Base-by-base conservation (phyloP, 768 basidiomycete genomes). In the Guyanaporus albipodus region DNA sequence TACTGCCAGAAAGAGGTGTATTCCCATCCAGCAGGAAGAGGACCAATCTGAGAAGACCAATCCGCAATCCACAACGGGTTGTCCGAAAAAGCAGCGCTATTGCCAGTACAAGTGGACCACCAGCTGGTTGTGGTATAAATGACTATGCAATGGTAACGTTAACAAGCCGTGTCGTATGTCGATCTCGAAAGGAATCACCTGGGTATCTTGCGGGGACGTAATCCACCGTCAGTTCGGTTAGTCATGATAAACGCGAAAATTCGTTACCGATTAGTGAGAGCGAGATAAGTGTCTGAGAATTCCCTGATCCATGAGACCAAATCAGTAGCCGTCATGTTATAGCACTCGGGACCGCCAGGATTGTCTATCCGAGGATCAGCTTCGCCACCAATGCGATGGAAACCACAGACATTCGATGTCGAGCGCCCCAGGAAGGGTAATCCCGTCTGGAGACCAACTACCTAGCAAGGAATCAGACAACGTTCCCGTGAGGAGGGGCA, bases 41-140 rank as follows among this genome's bases (percentile, higher is more conserved):
- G 54, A 3, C 80, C 81, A 17, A 77, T 61, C 21, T 61, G 52
- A 8, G 78, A 75, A 4, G 76, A 59, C 36, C 72, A 83, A 22
- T 67, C 62, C 2, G 84, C 82, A 35, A 85, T 71, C 80, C 80
- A 84, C 3, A 86, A 67, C 3, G 82, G 80, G 58, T 76, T 82
- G 44, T 67, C 73, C 4, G 58, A 72, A 51, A 85, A 85, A 4
- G 63, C 66, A 12, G 68, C 64, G 45, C 73, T 78, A 59, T 82
- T 78, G 0, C 77, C 80, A 3, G 84, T 85, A 61, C 84, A 86
- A 8, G 70, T 72, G 9, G 54, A 76, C 84, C 84, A 86, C 83
- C 83, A 85, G 59, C 75, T 68, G 10, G 79, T 82, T 4, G 77
- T 80, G 23, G 78, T 78, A 53, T 84, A 84, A 46, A 83, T 80